Evolutionary conservation across 108 stramenopile genomes (phyloP), one percentile per base, ranked within the genome.

Genomic region (Nitzschia inconspicua): DNA sequence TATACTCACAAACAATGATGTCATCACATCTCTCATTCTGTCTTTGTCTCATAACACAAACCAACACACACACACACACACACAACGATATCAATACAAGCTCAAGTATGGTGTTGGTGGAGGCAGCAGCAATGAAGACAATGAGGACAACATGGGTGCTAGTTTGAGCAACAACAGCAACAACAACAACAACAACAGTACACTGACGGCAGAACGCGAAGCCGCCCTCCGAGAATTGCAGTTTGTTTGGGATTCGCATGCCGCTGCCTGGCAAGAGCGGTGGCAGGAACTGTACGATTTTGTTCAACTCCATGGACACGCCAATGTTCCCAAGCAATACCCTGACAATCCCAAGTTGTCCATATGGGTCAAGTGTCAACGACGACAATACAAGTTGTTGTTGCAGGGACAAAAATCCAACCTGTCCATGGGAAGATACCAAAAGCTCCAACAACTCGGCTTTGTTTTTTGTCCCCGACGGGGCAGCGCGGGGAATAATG

Each of bases 391-490:
- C 68, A 73, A 77, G 34, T 31, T 78, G 22, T 34, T 72, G 32
- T 18, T 47, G n/a, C 68, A 81, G 39, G 85, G 85, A 6, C 70
- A 72, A 9, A 59, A 62, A 24, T 73, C 66, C 4, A 77, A 80
- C 52, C 68, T 86, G 60, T 73, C 85, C 0, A 56, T 49, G 24
- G 64, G 52, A 18, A 69, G 85, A 13, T 70, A 81, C 18, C 58
- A 72, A 0, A 48, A 78, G 26, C 70, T 86, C 16, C 52, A 77
- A 31, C 36, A 50, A 10, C 27, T 83, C 18, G 79, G 72, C 10
- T 86, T 86, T 65, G 60, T 57, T 22, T 86, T 78, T 61, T 27
- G 65, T 32, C 63, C 68, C 7, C 40, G 68, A n/a, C n/a, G n/a
- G n/a, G n/a, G n/a, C n/a, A n/a, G n/a, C n/a, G n/a, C n/a, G n/a